These are phyloP conservation scores for Phyllosticta citrichinensis DNA, from an alignment of 2,329 filamentous ascomycete species.

Conservation along the genomic window DNA sequence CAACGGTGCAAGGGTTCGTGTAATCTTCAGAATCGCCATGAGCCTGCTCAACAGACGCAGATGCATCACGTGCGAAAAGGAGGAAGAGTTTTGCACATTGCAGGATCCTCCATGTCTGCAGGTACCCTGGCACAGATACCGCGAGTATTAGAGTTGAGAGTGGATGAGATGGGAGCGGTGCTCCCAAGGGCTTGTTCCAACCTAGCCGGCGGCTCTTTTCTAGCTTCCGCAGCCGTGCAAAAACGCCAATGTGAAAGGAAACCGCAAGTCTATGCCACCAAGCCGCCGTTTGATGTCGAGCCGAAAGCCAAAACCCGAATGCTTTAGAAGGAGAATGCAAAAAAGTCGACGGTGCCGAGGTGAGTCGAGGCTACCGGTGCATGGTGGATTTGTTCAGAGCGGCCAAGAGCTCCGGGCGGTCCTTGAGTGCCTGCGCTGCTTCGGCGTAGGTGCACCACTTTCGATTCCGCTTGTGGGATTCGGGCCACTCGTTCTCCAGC, in stretches of 20 bases:
- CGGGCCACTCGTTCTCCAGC: constrained; percentile 84
- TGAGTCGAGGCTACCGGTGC: constrained; percentile 23
- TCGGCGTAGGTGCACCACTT: constrained; percentile 82
- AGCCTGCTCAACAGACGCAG: background rate
- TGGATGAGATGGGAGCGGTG: constrained; percentile 5
- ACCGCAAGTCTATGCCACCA: constrained; percentile 9
- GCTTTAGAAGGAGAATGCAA: constrained; percentile 10
- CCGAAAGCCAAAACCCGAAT: constrained; percentile 8
- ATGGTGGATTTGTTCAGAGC: constrained; percentile 70
- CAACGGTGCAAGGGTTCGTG: background rate
- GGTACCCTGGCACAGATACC: background rate
- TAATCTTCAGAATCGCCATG: background rate
- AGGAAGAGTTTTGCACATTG: background rate
- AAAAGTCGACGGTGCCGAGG: background rate
- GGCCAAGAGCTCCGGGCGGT: constrained; percentile 77
- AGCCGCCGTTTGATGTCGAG: constrained; percentile 8
- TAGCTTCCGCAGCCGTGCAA: constrained; percentile 11
- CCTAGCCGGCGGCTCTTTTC: constrained; percentile 9
- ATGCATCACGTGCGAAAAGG: background rate
- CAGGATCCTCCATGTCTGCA: background rate
- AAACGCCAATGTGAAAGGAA: constrained; percentile 7
- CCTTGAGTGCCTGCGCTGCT: constrained; percentile 66
- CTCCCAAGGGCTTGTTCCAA: constrained; percentile 5
- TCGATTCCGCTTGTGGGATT: constrained; percentile 81
- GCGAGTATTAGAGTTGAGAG: constrained; percentile 3